phyloP scores from a whole-genome alignment of 2,329 filamentous ascomycete species.

The Curvularia lunata region DNA sequence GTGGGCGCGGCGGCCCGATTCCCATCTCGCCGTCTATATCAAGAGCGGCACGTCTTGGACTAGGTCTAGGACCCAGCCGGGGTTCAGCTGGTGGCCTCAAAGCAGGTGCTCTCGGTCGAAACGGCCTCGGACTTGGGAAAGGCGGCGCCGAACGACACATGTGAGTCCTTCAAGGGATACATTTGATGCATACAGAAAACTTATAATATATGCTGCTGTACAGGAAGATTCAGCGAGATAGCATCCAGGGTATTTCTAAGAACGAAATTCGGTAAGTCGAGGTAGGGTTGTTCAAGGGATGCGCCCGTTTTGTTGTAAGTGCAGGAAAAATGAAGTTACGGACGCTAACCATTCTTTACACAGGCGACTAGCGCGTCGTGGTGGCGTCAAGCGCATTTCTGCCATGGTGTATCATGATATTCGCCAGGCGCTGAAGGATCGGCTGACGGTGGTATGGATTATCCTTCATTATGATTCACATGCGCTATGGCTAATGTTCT shows the following conservation, averaged over 20 bases:
- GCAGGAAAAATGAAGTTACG: no score
- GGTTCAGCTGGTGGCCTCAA: constrained; percentile 22
- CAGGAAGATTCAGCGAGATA: constrained; percentile 44
- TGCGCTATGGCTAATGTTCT: background rate
- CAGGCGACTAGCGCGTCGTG: constrained; percentile 73
- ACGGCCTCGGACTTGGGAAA: constrained; percentile 25
- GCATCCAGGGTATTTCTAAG: constrained; percentile 44
- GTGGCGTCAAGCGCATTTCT: constrained; percentile 77
- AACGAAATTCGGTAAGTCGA: constrained; percentile 43
- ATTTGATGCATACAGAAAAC: background rate
- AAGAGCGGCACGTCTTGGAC: background rate
- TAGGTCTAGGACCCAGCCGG: constrained; percentile 25
- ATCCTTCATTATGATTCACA: no score
- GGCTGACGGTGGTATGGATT: constrained; percentile 50
- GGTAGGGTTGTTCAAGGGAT: no score
- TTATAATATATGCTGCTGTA: constrained; percentile 7
- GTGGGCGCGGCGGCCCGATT: background rate
- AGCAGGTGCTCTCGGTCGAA: background rate
- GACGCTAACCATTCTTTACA: constrained; percentile 8
- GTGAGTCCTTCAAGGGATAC: constrained; percentile 18
- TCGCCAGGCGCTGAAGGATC: constrained; percentile 58
- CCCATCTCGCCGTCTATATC: background rate
- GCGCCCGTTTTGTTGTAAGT: no score
- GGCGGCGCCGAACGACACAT: constrained; percentile 30
- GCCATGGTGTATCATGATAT: constrained; percentile 68